A percentile compares a stretch with the other conserved stretches of the same genome.
Conservation (phyloP, 2,329 filamentous ascomycete species). For the Exophiala dermatitidis region DNA sequence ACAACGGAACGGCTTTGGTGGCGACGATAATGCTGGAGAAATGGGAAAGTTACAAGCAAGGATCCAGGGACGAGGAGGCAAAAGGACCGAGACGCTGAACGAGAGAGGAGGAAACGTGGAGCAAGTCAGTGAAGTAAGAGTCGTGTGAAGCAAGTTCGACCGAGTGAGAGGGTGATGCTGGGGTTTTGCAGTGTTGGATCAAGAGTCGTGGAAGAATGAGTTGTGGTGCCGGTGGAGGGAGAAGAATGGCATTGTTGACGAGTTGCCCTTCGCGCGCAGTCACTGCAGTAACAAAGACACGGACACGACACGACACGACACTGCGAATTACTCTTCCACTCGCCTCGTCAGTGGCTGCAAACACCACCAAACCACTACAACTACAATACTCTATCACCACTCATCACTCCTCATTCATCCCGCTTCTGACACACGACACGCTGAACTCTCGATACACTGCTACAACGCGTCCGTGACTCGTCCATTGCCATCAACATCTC, state of each 20-base stretch:
- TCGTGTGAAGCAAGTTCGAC: not conserved
- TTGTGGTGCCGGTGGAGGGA: not conserved
- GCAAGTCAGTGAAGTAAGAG: not conserved
- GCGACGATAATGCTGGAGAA: not conserved
- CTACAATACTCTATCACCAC: too few relatives aligned
- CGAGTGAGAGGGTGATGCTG: not conserved
- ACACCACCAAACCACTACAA: too few relatives aligned
- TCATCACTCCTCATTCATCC: too few relatives aligned
- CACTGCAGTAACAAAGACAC: not conserved
- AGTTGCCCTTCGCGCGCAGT: not conserved
- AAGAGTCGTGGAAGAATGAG: too few relatives aligned
- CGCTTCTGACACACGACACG: too few relatives aligned
- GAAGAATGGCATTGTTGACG: not conserved
- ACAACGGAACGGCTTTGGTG: not conserved
- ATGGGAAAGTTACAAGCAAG: constrained; percentile 1
- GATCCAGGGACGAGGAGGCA: not conserved
- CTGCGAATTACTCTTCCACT: not conserved
- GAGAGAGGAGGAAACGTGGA: not conserved
- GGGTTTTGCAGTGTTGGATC: not conserved
- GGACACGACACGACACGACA: not conserved
- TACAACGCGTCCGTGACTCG: too few relatives aligned
- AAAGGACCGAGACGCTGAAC: not conserved
- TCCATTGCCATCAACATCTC: too few relatives aligned
- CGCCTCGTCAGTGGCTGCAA: not conserved
- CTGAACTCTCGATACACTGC: too few relatives aligned